Evolutionary conservation across 305 asterid genomes (phyloP), one percentile per base, ranked within the genome.

Genomic region (Fraxinus dipetala): DNA sequence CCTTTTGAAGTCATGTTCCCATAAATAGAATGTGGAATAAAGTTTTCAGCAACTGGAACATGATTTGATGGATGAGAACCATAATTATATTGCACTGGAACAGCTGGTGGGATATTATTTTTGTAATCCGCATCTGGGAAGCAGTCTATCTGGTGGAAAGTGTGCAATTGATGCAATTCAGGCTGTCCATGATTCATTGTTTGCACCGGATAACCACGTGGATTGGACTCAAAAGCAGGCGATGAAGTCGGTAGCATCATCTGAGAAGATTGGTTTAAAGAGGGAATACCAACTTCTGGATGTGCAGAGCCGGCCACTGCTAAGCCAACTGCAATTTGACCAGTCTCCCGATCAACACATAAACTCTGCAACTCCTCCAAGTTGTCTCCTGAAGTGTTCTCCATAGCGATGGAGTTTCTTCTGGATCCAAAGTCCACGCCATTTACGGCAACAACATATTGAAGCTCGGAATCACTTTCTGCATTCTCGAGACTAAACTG

Each of bases 401-500:
- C 94, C 84, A 87, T 83, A 45, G 77, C 88, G 76, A 90, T 72
- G 67, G 97, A 91, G 89, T 89, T 92, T 84, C 91, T 89, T 87
- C 92, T 87, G 36, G 97, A 92, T 67, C 93, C 91, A 10, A 89
- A 78, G 83, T 93, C 96, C 93, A 93, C 89, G 32, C 97, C 91
- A 84, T 95, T 95, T 61, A 95, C 96, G 81, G 98, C 98, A 75
- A 90, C 92, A 77, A 93, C 89, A 72, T 92, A 95, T 84, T 92
- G 92, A 80, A 91, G 79, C 88, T 93, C 98, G 78, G 96, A 84
- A 86, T 86, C 94, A 79, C 89, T 91, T 24, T 92, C 97, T 61
- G 65, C 80, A 79, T 87, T 91, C 83, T 87, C 96, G 72, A 87
- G 86, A 83, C 83, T 88, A 87, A 83, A 86, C 82, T 91, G 95